Percentiles rank a stretch among this genome's conserved stretches.
Conservation (phyloP, 1,284 basidiomycete genomes). For the Leucoagaricus sp. region DNA sequence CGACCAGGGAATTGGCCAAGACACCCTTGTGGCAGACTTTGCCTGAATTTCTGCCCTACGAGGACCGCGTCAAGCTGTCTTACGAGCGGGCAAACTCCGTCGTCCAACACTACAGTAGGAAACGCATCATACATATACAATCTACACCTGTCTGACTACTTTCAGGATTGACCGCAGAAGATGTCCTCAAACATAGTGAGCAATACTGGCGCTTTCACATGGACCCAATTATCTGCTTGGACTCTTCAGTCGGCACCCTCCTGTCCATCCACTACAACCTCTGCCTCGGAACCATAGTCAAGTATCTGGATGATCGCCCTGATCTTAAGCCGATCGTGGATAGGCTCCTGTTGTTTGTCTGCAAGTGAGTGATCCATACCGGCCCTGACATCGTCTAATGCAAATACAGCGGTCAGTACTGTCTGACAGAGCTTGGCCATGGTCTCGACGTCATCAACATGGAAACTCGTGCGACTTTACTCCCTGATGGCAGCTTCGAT, state of each 20-base stretch:
- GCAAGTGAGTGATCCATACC: not conserved
- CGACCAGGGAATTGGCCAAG: too few species aligned
- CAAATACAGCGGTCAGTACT: slow-evolving; percentile 18
- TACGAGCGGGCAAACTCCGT: too few species aligned
- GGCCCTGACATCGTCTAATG: not conserved
- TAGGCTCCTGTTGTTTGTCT: slow-evolving; percentile 26
- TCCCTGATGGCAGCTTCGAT: slow-evolving; percentile 16
- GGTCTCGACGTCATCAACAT: slow-evolving; percentile 19
- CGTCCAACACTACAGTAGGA: slow-evolving; percentile 11
- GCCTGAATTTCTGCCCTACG: too few species aligned
- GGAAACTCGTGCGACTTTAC: slow-evolving; percentile 18
- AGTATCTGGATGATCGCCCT: slow-evolving; percentile 30
- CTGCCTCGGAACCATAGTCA: slow-evolving; percentile 40
- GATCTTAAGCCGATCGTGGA: slow-evolving; percentile 30
- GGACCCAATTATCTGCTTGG: slow-evolving; percentile 37
- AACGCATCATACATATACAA: too few species aligned
- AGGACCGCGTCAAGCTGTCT: too few species aligned
- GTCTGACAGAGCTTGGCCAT: slow-evolving; percentile 20
- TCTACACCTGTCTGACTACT: not conserved
- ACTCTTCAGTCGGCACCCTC: slow-evolving; percentile 34
- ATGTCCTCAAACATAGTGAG: slow-evolving; percentile 32
- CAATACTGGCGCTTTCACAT: slow-evolving; percentile 43
- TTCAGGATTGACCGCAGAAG: slow-evolving; percentile 23
- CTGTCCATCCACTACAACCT: slow-evolving; percentile 46
- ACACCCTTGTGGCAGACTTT: too few species aligned